Evolutionary conservation across 345 rosid species (phyloP).

Genomic region (Hypericum perforatum): DNA sequence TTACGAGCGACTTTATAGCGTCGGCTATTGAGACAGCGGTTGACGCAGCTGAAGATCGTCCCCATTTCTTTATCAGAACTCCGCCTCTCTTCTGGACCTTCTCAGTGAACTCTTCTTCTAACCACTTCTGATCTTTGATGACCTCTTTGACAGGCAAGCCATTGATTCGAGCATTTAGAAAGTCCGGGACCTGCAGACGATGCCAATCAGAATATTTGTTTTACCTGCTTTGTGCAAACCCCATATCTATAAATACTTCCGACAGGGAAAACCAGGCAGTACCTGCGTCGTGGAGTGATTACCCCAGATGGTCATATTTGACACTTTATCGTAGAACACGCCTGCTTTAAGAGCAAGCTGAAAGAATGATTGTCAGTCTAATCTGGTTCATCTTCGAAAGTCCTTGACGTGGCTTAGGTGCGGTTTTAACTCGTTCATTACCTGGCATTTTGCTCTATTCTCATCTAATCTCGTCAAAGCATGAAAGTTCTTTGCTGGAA

Average conservation of each 20-base stretch:
- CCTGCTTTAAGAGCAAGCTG: constrained; percentile 97
- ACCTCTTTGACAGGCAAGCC: constrained; percentile 84
- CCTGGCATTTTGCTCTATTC: constrained; percentile 98
- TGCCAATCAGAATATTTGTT: constrained; percentile 1
- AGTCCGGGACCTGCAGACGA: constrained; percentile 76
- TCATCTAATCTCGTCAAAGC: constrained; percentile 92
- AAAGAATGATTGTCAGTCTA: constrained; percentile 12
- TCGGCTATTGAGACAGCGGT: constrained; percentile 88
- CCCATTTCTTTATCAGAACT: constrained; percentile 87
- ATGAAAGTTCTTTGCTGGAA: constrained; percentile 94
- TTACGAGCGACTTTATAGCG: constrained; percentile 76
- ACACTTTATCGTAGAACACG: constrained; percentile 89
- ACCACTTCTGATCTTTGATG: constrained; percentile 83
- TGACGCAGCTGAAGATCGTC: constrained; percentile 98
- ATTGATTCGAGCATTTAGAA: constrained; percentile 77
- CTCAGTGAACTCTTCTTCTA: constrained; percentile 91
- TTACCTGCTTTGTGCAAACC: neutral
- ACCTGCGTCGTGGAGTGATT: constrained; percentile 99
- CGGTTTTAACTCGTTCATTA: constrained; percentile 12
- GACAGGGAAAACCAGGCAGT: constrained; percentile 4
- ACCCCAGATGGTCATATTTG: constrained; percentile 96
- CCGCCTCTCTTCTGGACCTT: constrained; percentile 98
- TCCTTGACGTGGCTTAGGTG: too few species aligned
- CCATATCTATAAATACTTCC: neutral
- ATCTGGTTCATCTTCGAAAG: neutral